Percentiles rank a stretch among this genome's conserved stretches.
Conservation (phyloP, 805 yeast species). For the Isabelozyma rhagii region DNA sequence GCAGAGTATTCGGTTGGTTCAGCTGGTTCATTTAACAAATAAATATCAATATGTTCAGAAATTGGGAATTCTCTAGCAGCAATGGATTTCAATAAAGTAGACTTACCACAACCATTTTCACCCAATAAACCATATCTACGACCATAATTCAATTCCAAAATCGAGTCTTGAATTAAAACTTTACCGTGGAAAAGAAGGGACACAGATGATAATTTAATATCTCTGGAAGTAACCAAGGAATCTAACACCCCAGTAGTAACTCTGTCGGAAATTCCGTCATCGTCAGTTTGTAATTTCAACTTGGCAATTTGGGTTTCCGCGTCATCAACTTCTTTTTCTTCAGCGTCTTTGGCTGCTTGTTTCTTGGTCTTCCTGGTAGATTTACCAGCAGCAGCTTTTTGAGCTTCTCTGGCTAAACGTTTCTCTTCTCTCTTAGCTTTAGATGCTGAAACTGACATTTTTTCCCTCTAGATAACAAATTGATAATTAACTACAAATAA, state of each 20-base stretch:
- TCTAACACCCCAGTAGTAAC: constrained; percentile 96
- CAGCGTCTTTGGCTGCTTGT: constrained; percentile 52
- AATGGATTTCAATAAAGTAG: constrained; percentile 87
- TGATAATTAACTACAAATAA: background rate
- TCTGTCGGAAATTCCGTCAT: constrained; percentile 92
- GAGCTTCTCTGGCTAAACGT: constrained; percentile 61
- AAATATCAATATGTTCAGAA: constrained; percentile 88
- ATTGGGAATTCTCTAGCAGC: constrained; percentile 97
- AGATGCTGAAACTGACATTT: constrained; percentile 73
- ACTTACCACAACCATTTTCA: constrained; percentile 98
- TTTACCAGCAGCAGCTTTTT: constrained; percentile 62
- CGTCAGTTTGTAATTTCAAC: constrained; percentile 89
- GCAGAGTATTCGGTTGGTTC: constrained; percentile 91
- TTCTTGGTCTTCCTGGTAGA: constrained; percentile 60
- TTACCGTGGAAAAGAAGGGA: constrained; percentile 96
- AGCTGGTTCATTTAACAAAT: constrained; percentile 95
- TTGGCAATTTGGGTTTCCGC: constrained; percentile 76
- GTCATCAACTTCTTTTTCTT: constrained; percentile 52
- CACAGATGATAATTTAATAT: constrained; percentile 85
- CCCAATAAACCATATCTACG: constrained; percentile 97
- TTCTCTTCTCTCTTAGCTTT: constrained; percentile 98
- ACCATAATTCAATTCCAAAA: constrained; percentile 91
- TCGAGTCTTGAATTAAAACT: constrained; percentile 89
- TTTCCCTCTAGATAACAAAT: background rate
- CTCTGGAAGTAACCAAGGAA: constrained; percentile 86